phyloP scores from a whole-genome alignment of 2,329 filamentous ascomycete genomes.

The Diplodia scrobiculata region DNA sequence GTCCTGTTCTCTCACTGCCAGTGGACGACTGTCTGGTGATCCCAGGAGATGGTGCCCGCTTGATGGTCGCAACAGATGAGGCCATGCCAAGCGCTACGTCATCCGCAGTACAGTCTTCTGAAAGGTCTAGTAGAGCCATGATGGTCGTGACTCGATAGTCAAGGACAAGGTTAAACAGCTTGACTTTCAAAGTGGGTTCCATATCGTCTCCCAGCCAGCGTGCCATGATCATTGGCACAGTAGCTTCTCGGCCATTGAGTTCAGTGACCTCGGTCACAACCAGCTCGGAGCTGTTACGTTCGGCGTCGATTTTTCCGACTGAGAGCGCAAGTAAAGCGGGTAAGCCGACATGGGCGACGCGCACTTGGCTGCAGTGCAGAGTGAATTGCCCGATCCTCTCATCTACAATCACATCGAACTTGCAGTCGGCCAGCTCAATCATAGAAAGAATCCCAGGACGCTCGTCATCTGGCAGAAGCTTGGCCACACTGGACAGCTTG shows the following conservation, averaged over 20 bases:
- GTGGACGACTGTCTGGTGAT: slow-evolving; percentile 40
- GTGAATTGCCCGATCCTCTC: slow-evolving; percentile 66
- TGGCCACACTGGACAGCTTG: slow-evolving; percentile 82
- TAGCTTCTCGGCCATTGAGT: slow-evolving; percentile 41
- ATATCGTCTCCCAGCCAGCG: slow-evolving; percentile 92
- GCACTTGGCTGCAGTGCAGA: slow-evolving; percentile 35
- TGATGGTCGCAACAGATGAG: slow-evolving; percentile 75
- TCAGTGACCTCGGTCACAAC: slow-evolving; percentile 66
- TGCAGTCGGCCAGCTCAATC: slow-evolving; percentile 55
- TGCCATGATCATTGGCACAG: slow-evolving; percentile 74
- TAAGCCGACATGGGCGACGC: slow-evolving; percentile 68
- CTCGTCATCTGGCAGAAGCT: slow-evolving; percentile 95
- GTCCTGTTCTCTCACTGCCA: slow-evolving; percentile 34
- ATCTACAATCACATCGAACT: slow-evolving; percentile 60
- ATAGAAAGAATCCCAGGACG: slow-evolving; percentile 83
- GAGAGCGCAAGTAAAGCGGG: slow-evolving; percentile 82
- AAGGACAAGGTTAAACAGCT: slow-evolving; percentile 78
- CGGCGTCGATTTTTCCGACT: slow-evolving; percentile 63
- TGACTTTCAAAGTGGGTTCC: slow-evolving; percentile 85
- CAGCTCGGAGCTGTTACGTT: slow-evolving; percentile 68
- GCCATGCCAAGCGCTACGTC: slow-evolving; percentile 76
- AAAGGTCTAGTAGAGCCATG: slow-evolving; percentile 74
- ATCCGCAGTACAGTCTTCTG: slow-evolving; percentile 62
- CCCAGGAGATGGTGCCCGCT: slow-evolving; percentile 62
- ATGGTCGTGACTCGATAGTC: slow-evolving; percentile 87